Evolutionary conservation across 371 early-diverging fungal species (phyloP).

Genomic region (Syncephalastrum monosporum): DNA sequence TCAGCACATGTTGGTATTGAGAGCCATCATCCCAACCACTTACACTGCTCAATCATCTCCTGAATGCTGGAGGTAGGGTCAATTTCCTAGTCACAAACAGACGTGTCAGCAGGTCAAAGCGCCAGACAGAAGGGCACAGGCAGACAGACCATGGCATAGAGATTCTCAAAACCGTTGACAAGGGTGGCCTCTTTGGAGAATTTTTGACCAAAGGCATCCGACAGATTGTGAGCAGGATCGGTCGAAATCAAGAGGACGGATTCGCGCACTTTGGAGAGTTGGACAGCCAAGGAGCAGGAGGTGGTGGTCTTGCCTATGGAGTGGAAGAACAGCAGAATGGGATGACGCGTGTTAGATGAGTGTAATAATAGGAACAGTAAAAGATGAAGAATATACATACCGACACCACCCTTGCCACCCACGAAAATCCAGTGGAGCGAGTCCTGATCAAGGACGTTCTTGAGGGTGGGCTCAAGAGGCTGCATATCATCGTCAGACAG

Average conservation of each 20-base stretch:
- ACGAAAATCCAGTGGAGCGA: constrained; percentile 98
- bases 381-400: constrained; percentile 55
- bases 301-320: constrained; percentile 66
- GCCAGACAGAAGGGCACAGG: constrained; percentile 2
- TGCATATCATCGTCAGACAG: constrained; percentile 62
- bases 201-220: constrained; percentile 98
- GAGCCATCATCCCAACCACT: constrained; percentile 5
- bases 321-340: neutral
- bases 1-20: too few relatives aligned
- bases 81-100: constrained; percentile 75
- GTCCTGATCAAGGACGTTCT: constrained; percentile 94
- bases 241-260: constrained; percentile 97
- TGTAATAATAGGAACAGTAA: constrained; percentile 2
- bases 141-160: constrained; percentile 88
- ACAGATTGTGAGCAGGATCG: constrained; percentile 98
- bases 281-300: constrained; percentile 87
- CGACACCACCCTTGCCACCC: constrained; percentile 99
- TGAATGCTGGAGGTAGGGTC: constrained; percentile 96
- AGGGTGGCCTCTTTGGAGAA: constrained; percentile 95
- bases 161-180: constrained; percentile 91
- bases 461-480: constrained; percentile 79
- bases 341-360: neutral
- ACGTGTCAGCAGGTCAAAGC: neutral
- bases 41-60: constrained; percentile 93
- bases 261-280: constrained; percentile 89